Conservation (phyloP, 2,329 filamentous ascomycete genomes). For the Gnomoniopsis sp. region DNA sequence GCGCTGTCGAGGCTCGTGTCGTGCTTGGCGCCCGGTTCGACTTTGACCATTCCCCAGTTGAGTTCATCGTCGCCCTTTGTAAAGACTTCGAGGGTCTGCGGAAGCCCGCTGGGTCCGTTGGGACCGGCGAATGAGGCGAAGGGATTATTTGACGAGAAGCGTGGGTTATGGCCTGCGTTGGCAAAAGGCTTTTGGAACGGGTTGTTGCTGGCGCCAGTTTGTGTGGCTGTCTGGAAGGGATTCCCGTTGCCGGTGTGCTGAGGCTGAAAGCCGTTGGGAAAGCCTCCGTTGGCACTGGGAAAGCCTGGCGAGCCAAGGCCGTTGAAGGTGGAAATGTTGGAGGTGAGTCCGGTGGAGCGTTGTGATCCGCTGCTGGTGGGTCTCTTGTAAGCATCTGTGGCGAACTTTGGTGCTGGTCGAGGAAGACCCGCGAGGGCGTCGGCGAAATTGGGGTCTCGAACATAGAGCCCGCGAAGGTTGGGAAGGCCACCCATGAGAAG, state of each 20-base stretch:
- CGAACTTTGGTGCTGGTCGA: constrained; percentile 53
- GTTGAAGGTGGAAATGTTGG: constrained; percentile 16
- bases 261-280: constrained; percentile 10
- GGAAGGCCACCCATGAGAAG: constrained; percentile 74
- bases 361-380: constrained; percentile 32
- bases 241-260: neutral
- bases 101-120: constrained; percentile 36
- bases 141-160: constrained; percentile 61
- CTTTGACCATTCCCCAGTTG: constrained; percentile 56
- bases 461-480: constrained; percentile 72
- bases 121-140: constrained; percentile 40
- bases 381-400: constrained; percentile 31
- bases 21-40: constrained; percentile 32
- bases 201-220: constrained; percentile 16
- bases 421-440: constrained; percentile 70
- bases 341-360: constrained; percentile 18
- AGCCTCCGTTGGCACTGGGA: constrained; percentile 10
- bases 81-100: constrained; percentile 56
- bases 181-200: constrained; percentile 24
- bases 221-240: neutral
- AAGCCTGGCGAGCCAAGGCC: constrained; percentile 21
- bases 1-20: constrained; percentile 27
- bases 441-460: constrained; percentile 79
- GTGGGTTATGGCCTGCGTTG: constrained; percentile 27
- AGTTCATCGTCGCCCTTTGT: constrained; percentile 57